Base-by-base conservation (phyloP, 352 stramenopile genomes). In the Phytophthora agathidicida region DNA sequence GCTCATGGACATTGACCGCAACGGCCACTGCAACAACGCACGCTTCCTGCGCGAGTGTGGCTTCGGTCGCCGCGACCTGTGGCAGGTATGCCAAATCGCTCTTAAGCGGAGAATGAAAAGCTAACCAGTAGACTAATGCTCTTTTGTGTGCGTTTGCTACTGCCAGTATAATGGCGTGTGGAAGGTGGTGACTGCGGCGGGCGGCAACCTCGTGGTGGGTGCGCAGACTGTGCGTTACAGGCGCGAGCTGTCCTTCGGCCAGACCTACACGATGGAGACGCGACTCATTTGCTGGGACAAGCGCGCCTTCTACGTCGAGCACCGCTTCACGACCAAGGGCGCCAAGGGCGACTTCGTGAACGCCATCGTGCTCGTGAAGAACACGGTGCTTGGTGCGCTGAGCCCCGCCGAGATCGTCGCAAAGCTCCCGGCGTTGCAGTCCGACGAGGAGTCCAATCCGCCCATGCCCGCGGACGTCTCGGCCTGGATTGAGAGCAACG, bases 351-450 rank as follows among this genome's bases (percentile, higher is more conserved):
- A 65, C n/a, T 96, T 96, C 60, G 71, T 96, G 17, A 83, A 96
- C 55, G 85, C 85, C n/a, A 82, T 96, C 48, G 68, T 94, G 22
- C 52, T 94, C n/a, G 87, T 94, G 17, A 96, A 96, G 75, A 96
- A 96, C 71, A 87, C 61, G 4, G 85, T 94, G 37, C 42, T 96
- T 14, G 87, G 87, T 7, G 56, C 67, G n/a, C 62, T 91, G 5
- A 72, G 55, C 17, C 87, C 85, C 2, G 45, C 65, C 19, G 70
- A 88, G 38, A 68, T 96, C 48, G 64, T 96, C 5, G 67, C 71
- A n/a, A 86, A 80, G 65, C 68, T 93, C 11, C 70, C 69, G 9
- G 61, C 41, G 2, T 51, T 74, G 10, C 55, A 68, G 13, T 26
- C 51, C 0, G 61, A 71, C 17, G 75, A 86, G 28, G 27, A 68